These are phyloP conservation scores for Blastocystis sp. DNA, from an alignment of 352 stramenopile genomes.

Conservation along the genomic window DNA sequence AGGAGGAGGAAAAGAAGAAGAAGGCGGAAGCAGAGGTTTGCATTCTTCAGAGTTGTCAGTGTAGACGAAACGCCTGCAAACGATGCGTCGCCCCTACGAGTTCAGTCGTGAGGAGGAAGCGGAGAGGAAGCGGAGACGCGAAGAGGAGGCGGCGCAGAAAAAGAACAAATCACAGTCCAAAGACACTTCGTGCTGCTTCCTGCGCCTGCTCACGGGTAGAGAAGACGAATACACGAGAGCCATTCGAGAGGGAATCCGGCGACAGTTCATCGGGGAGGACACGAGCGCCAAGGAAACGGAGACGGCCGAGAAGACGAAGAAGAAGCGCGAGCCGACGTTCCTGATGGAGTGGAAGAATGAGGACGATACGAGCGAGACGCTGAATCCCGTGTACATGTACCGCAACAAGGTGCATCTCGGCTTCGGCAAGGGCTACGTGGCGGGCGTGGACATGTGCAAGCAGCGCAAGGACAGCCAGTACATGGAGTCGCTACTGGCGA, in stretches of 20 bases:
- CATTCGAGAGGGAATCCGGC: conserved; percentile 75
- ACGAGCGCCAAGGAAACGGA: conserved; percentile 86
- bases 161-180: neutral
- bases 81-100: conserved; percentile 23
- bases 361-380: conserved; percentile 84
- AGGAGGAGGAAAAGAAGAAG: conserved; percentile 31
- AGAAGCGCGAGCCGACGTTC: conserved; percentile 73
- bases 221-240: conserved; percentile 49
- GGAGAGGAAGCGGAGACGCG: conserved; percentile 68
- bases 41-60: neutral
- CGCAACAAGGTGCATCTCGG: conserved; percentile 84
- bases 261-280: conserved; percentile 84
- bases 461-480: conserved; percentile 79
- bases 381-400: conserved; percentile 86
- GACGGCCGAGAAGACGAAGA: conserved; percentile 84
- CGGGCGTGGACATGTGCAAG: conserved; percentile 86
- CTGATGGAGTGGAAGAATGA: conserved; percentile 88
- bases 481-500: conserved; percentile 42
- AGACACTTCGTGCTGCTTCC: neutral
- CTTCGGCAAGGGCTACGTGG: conserved; percentile 85
- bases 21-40: conserved; percentile 34
- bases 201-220: neutral
- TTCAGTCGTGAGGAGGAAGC: conserved; percentile 38
- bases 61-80: conserved; percentile 18
- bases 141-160: conserved; percentile 74